A percentile compares a stretch with the other conserved stretches of the same genome.
These are phyloP conservation scores for Chlorella sp. DNA, from an alignment of 139 green algal genomes.

Conservation along the genomic window DNA sequence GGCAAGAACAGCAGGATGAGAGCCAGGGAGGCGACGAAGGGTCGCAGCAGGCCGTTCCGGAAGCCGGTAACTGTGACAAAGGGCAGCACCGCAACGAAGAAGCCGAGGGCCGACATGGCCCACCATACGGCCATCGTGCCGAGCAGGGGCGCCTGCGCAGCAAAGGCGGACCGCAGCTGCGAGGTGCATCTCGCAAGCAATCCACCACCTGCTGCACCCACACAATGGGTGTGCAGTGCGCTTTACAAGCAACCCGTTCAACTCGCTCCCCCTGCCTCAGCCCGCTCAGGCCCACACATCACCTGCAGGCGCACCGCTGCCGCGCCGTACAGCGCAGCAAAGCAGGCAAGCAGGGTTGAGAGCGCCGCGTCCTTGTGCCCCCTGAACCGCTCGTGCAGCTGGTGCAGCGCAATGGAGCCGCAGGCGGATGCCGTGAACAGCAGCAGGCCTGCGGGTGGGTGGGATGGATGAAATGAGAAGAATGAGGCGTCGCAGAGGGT, in stretches of 20 bases:
- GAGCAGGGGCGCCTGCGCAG: conserved; percentile 7
- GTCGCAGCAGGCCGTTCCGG: background rate
- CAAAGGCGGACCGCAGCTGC: no score
- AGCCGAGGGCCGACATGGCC: conserved; percentile 7
- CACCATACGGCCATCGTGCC: conserved; percentile 21
- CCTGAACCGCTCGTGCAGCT: background rate
- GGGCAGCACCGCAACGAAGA: conserved; percentile 15
- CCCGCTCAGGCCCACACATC: background rate
- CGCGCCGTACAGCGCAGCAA: background rate
- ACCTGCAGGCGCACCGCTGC: conserved; percentile 19
- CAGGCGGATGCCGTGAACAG: background rate
- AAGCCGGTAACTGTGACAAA: conserved; percentile 29
- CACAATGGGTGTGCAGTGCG: no score
- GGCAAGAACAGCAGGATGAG: conserved; percentile 11
- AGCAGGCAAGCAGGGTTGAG: background rate
- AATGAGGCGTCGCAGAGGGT: no score
- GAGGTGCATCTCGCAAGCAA: no score
- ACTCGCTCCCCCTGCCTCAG: no score
- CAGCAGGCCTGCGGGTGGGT: conserved; percentile 4
- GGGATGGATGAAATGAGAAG: no score
- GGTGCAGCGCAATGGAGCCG: background rate
- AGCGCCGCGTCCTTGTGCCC: background rate
- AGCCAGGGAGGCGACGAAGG: background rate
- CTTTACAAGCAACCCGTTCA: no score
- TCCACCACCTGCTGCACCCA: no score